These are phyloP conservation scores for Begonia loranthoides DNA, from an alignment of 306 rosid species.

Conservation along the genomic window DNA sequence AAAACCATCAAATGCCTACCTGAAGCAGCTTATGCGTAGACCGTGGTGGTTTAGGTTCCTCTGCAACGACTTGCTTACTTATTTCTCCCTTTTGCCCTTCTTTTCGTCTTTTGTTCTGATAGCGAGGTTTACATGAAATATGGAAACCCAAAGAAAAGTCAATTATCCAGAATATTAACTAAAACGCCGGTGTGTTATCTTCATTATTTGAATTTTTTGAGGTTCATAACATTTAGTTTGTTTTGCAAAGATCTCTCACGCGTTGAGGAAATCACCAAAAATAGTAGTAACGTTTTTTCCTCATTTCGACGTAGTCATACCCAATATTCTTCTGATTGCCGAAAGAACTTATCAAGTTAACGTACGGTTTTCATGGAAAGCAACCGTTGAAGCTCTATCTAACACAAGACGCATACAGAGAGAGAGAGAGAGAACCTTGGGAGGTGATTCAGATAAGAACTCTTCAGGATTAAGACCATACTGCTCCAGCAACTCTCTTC, in stretches of 20 bases:
- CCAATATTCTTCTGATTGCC: too few relatives aligned
- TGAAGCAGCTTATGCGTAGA: conserved; percentile 80
- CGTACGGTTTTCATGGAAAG: background rate
- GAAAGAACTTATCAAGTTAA: too few relatives aligned
- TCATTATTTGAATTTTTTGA: background rate
- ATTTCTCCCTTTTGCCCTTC: conserved; percentile 24
- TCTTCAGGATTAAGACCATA: conserved; percentile 81
- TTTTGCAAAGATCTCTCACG: background rate
- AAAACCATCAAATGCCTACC: conserved; percentile 26
- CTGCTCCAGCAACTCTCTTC: conserved; percentile 50
- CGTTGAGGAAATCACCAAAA: too few relatives aligned
- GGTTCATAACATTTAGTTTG: background rate
- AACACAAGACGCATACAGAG: background rate
- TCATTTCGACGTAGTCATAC: too few relatives aligned
- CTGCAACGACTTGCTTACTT: conserved; percentile 27
- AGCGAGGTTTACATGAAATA: background rate
- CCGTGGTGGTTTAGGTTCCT: conserved; percentile 43
- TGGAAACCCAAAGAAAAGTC: background rate
- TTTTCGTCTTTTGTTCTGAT: conserved; percentile 23
- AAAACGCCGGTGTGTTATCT: background rate
- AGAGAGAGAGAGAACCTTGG: conserved; percentile 33
- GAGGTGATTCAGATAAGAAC: conserved; percentile 42
- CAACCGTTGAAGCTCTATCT: background rate
- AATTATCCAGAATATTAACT: background rate
- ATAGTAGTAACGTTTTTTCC: too few relatives aligned